Percentiles rank a stretch among this genome's conserved stretches.
phyloP scores from a whole-genome alignment of 495 filamentous ascomycete genomes.

The Neurospora cerealis region DNA sequence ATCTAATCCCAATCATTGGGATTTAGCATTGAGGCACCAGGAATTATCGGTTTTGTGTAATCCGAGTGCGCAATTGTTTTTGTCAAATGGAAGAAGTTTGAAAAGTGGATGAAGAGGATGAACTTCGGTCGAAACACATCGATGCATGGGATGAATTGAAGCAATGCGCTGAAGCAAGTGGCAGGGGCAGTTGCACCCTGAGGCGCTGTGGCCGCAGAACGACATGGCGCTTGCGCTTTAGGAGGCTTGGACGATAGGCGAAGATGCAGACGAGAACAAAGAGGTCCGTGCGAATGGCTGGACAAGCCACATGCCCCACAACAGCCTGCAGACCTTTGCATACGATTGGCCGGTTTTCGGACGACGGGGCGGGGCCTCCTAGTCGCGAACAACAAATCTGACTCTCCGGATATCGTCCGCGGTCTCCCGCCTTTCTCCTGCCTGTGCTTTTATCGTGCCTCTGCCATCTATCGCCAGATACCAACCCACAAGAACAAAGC shows the following conservation, averaged over 20 bases:
- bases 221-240: constrained; percentile 4
- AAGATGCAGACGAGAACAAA: not conserved
- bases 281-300: not conserved
- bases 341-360: not conserved
- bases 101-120: not conserved
- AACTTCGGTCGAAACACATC: not conserved
- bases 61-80: not conserved
- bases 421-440: not conserved
- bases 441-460: constrained; percentile 1
- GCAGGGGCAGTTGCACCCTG: not conserved
- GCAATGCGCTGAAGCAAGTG: not conserved
- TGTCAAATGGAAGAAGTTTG: not conserved
- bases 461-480: not conserved
- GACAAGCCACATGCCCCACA: not conserved
- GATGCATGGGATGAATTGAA: not conserved
- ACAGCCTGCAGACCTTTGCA: not conserved
- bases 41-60: not conserved
- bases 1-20: too few relatives aligned
- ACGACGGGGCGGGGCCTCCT: not conserved
- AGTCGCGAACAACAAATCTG: not conserved
- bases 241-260: constrained; percentile 7
- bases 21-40: too few relatives aligned
- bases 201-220: not conserved
- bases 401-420: constrained; percentile 3
- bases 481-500: not conserved